These are phyloP conservation scores for Stagonosporopsis tanaceti DNA, from an alignment of 2,329 filamentous ascomycete species.

Conservation along the genomic window DNA sequence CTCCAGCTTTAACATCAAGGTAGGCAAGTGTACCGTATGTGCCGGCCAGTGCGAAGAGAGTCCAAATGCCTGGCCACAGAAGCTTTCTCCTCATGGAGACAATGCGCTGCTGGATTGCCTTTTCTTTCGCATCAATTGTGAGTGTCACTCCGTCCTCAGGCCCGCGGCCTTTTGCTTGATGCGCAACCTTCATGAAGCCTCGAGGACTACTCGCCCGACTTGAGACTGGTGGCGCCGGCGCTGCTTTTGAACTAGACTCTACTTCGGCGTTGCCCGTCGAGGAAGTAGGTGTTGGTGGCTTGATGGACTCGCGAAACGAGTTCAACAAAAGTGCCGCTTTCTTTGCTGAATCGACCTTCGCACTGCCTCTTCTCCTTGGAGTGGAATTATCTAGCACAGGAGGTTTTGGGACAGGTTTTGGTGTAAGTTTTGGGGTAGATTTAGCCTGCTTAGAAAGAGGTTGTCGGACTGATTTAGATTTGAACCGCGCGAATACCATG, in stretches of 20 bases:
- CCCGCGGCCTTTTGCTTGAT: neutral
- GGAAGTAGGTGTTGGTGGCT: neutral
- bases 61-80: conserved; percentile 26
- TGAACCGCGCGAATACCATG: conserved; percentile 1
- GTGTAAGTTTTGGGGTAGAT: neutral
- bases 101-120: conserved; percentile 14
- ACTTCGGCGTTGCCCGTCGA: neutral
- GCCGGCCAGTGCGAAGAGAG: conserved; percentile 15
- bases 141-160: neutral
- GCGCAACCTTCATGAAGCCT: conserved; percentile 3
- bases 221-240: neutral
- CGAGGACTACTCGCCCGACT: neutral
- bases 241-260: neutral
- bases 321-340: conserved; percentile 4
- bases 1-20: conserved; percentile 16
- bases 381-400: neutral
- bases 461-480: neutral
- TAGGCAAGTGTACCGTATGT: conserved; percentile 22
- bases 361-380: neutral
- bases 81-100: conserved; percentile 14
- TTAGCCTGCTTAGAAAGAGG: neutral
- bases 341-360: conserved; percentile 1
- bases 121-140: conserved; percentile 6
- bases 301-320: neutral
- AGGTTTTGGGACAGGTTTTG: neutral